Evolutionary conservation across 768 basidiomycete species (phyloP).

Genomic region (Suillus ampliporus): DNA sequence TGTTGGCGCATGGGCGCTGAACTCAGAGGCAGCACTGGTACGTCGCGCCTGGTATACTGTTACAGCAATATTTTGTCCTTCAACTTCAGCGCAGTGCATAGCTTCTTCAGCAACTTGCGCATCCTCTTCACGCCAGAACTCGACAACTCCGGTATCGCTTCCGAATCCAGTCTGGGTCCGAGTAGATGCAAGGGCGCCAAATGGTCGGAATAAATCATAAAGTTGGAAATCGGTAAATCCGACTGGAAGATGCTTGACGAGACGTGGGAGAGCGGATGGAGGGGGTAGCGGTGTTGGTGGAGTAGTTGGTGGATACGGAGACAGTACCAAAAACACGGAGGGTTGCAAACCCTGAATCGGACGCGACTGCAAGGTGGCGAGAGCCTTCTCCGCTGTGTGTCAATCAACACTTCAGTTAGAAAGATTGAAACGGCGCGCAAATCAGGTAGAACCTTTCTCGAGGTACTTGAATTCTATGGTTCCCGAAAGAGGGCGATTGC

Average conservation of each 20-base stretch:
- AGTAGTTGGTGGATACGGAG: slow-evolving; percentile 82
- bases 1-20: slow-evolving; percentile 73
- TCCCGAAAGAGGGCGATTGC: slow-evolving; percentile 60
- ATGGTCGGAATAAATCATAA: slow-evolving; percentile 86
- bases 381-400: slow-evolving; percentile 80
- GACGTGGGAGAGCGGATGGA: slow-evolving; percentile 75
- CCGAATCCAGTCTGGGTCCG: slow-evolving; percentile 78
- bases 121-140: slow-evolving; percentile 90
- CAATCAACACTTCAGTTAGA: slow-evolving; percentile 9
- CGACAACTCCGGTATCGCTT: slow-evolving; percentile 76
- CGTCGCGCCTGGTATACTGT: slow-evolving; percentile 76
- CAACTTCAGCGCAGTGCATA: slow-evolving; percentile 83
- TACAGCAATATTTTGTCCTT: slow-evolving; percentile 85
- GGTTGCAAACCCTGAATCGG: slow-evolving; percentile 66
- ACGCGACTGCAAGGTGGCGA: slow-evolving; percentile 82
- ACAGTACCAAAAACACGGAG: slow-evolving; percentile 67
- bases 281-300: slow-evolving; percentile 78
- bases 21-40: slow-evolving; percentile 60
- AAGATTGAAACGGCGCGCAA: slow-evolving; percentile 15
- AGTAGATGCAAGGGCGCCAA: slow-evolving; percentile 81
- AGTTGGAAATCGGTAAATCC: slow-evolving; percentile 72
- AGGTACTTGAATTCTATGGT: slow-evolving; percentile 86
- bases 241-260: slow-evolving; percentile 83
- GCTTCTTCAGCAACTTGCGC: slow-evolving; percentile 78
- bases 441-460: slow-evolving; percentile 68